These are phyloP conservation scores for Dothiorella sarmentorum DNA, from an alignment of 2,329 filamentous ascomycete genomes.

Conservation along the genomic window DNA sequence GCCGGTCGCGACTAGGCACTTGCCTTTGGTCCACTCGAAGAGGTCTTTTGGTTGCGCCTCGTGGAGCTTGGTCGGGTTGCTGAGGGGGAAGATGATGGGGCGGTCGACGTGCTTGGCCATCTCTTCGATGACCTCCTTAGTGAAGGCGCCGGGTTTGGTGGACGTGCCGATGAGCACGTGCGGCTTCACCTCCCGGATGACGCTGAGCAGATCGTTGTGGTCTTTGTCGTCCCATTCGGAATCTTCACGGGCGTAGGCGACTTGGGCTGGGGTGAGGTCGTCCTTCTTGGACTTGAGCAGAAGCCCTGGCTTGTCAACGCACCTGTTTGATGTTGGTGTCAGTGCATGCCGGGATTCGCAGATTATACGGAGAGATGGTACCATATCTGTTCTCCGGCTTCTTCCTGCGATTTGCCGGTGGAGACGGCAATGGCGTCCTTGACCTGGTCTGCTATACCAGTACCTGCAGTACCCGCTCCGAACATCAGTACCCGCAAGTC, in stretches of 20 bases:
- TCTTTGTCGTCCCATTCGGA: conserved; percentile 60
- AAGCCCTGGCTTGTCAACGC: conserved; percentile 78
- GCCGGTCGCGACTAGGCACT: conserved; percentile 76
- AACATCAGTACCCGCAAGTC: conserved; percentile 74
- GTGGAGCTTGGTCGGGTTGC: conserved; percentile 79
- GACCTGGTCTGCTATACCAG: conserved; percentile 82
- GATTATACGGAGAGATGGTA: conserved; percentile 33
- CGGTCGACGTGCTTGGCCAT: conserved; percentile 71
- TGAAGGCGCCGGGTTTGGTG: conserved; percentile 73
- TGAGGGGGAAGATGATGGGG: conserved; percentile 85
- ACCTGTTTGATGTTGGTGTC: conserved; percentile 45
- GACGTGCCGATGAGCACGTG: conserved; percentile 83
- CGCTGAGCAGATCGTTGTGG: conserved; percentile 58
- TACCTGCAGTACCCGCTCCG: conserved; percentile 76
- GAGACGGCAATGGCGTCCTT: conserved; percentile 73
- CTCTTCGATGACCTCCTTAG: conserved; percentile 66
- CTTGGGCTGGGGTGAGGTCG: conserved; percentile 63
- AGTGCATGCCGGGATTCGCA: neutral
- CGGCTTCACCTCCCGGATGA: conserved; percentile 69
- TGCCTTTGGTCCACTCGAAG: conserved; percentile 72
- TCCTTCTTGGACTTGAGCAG: conserved; percentile 62
- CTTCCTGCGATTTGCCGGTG: conserved; percentile 62
- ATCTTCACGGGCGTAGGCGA: conserved; percentile 61
- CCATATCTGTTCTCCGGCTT: conserved; percentile 79
- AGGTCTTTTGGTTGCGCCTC: conserved; percentile 77